Evolutionary conservation across 192 early-diverging fungal genomes (phyloP).

Genomic region (Entomortierella parvispora): DNA sequence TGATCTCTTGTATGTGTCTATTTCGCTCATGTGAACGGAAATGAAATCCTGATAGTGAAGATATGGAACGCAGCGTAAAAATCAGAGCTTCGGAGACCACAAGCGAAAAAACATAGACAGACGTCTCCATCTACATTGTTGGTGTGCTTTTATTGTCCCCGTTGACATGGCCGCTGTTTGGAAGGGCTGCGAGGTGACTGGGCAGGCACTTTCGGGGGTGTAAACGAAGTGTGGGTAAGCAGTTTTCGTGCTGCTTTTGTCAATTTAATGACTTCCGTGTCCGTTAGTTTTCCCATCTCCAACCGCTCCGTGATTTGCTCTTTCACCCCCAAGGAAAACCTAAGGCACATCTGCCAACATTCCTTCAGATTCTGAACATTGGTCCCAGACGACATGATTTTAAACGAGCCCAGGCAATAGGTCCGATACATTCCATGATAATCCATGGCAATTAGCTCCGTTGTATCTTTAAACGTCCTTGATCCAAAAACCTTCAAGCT

Average conservation of each 20-base stretch:
- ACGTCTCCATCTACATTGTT: too few relatives aligned
- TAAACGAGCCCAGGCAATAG: conserved; percentile 1
- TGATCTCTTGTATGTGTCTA: too few relatives aligned
- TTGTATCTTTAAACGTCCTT: neutral
- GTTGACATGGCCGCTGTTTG: too few relatives aligned
- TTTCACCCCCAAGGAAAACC: conserved; percentile 19
- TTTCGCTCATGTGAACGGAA: too few relatives aligned
- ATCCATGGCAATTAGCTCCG: neutral
- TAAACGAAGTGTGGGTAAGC: too few relatives aligned
- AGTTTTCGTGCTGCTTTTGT: conserved; percentile 21
- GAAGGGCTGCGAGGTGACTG: too few relatives aligned
- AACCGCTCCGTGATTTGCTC: conserved; percentile 15
- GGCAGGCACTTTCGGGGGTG: too few relatives aligned
- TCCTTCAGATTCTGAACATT: conserved; percentile 21
- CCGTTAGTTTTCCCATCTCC: conserved; percentile 11
- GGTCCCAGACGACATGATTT: neutral
- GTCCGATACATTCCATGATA: neutral
- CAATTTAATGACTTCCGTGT: conserved; percentile 18
- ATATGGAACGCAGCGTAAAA: too few relatives aligned
- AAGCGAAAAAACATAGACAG: too few relatives aligned
- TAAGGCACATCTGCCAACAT: conserved; percentile 33
- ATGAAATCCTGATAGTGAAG: too few relatives aligned
- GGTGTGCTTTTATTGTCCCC: too few relatives aligned
- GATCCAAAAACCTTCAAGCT: conserved; percentile 20
- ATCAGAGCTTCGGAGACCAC: too few relatives aligned